Percentiles rank a stretch among this genome's conserved stretches.
phyloP scores from a whole-genome alignment of 495 filamentous ascomycete species.

The Penicillium goetzii region DNA sequence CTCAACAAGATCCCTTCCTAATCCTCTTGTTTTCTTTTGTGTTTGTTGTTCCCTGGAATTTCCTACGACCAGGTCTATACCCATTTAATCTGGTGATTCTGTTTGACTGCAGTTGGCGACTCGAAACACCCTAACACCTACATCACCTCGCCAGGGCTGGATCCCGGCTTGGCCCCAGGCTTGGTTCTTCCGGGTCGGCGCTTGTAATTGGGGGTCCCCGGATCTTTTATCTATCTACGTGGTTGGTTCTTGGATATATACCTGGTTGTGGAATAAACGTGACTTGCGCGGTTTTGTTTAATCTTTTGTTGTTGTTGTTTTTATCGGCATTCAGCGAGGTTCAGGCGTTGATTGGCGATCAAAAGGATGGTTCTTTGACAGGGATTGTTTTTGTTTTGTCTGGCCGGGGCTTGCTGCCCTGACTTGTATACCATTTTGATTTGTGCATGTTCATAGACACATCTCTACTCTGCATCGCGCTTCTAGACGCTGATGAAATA shows the following conservation, averaged over 20 bases:
- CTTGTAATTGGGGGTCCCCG: conserved; percentile 32
- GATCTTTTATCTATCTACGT: conserved; percentile 17
- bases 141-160: conserved; percentile 44
- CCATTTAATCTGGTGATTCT: conserved; percentile 30
- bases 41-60: conserved; percentile 19
- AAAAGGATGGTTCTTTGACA: conserved; percentile 24
- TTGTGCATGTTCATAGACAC: conserved; percentile 39
- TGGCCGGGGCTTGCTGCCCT: not conserved
- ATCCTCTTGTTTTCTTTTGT: conserved; percentile 13
- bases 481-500: conserved; percentile 30
- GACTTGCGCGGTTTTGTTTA: conserved; percentile 22
- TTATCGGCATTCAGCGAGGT: conserved; percentile 40
- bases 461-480: conserved; percentile 41
- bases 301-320: conserved; percentile 23
- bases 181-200: conserved; percentile 31
- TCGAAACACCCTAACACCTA: conserved; percentile 15
- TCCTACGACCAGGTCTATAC: conserved; percentile 27
- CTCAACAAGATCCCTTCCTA: not conserved
- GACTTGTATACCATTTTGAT: conserved; percentile 42
- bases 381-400: conserved; percentile 10
- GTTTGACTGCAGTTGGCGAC: conserved; percentile 3
- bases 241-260: conserved; percentile 22
- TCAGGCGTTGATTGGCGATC: conserved; percentile 36
- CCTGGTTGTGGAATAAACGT: conserved; percentile 12
- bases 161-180: conserved; percentile 34